Evolutionary conservation across 805 yeast species (phyloP), one percentile per base, ranked within the genome.

Genomic region (Yamadazyma takamatsuzukensis): DNA sequence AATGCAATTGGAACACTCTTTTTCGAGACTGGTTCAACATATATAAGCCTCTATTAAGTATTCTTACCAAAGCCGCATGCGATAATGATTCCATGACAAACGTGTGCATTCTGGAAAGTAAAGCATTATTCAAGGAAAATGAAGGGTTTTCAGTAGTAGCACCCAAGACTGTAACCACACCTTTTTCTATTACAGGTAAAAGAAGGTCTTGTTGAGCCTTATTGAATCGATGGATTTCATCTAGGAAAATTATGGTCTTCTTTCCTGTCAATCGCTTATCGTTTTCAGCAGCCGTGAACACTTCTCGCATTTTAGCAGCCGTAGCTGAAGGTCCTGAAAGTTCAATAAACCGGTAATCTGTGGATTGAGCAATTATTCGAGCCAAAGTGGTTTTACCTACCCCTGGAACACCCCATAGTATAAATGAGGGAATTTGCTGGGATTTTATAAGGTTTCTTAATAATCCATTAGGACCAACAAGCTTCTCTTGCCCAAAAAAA

Each of bases 71-170:
- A 1, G 68, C 56, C 0, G 51, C 59, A 6, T 46, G 47, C 3
- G 52, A 36, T 25, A 66, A 44, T 0, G 67, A 61, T 24, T 66
- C 68, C 71, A 66, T 63, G 11, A 59, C 56, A 44, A 66, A 66
- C 1, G 70, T 63, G 44, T 65, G 70, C 67, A 64, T 59, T 35
- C 72, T 40, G 7, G 71, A 66, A 21, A 66, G 54, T 17, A 66
- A 49, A 0, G 72, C 71, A 40, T 62, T 63, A 37, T 64, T 66
- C 18, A 66, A 41, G 1, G 61, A 59, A 39, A 66, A 66, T 1
- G 71, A 64, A 1, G 72, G 72, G 52, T 93, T 93, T 53, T 93
- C 98, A 0, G 72, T 66, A 18, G 72, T 66, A 6, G 72, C 72
- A 0, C 71, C 72, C 14, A 66, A 54, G 2, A 66, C 60, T 0